Conservation (phyloP, 768 basidiomycete genomes). For the Postia placenta region DNA sequence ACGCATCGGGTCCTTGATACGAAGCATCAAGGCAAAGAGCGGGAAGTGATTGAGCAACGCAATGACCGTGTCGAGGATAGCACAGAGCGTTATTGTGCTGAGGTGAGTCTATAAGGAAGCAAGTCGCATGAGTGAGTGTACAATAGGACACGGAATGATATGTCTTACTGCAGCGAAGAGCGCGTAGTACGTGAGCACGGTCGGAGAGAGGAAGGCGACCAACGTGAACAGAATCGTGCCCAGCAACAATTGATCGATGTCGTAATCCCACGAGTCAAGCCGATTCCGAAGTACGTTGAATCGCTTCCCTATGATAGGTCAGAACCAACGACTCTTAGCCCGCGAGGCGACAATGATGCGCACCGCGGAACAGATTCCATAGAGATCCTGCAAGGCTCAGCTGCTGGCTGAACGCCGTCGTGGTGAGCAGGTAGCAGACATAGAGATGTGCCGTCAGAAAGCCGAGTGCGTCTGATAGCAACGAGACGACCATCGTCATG, state of each 20-base stretch:
- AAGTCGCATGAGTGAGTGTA: neutral
- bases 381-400: constrained; percentile 56
- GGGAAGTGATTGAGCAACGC: constrained; percentile 91
- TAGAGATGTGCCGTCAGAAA: constrained; percentile 69
- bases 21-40: constrained; percentile 79
- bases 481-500: constrained; percentile 60
- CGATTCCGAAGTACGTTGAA: constrained; percentile 82
- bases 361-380: constrained; percentile 90
- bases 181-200: constrained; percentile 79
- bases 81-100: constrained; percentile 51
- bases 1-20: constrained; percentile 77
- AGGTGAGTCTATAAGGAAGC: constrained; percentile 42
- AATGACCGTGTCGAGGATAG: constrained; percentile 54
- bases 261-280: constrained; percentile 88
- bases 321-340: too few species aligned
- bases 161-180: constrained; percentile 71
- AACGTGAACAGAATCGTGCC: constrained; percentile 88
- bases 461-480: constrained; percentile 59
- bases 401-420: constrained; percentile 55
- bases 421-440: constrained; percentile 59
- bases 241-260: constrained; percentile 90
- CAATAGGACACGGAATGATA: neutral
- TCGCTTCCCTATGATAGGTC: constrained; percentile 60
- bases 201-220: constrained; percentile 76
- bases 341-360: constrained; percentile 9